Evolutionary conservation across 2,329 filamentous ascomycete species (phyloP), one percentile per base, ranked within the genome.

Genomic region (Fusarium oligoseptatum): DNA sequence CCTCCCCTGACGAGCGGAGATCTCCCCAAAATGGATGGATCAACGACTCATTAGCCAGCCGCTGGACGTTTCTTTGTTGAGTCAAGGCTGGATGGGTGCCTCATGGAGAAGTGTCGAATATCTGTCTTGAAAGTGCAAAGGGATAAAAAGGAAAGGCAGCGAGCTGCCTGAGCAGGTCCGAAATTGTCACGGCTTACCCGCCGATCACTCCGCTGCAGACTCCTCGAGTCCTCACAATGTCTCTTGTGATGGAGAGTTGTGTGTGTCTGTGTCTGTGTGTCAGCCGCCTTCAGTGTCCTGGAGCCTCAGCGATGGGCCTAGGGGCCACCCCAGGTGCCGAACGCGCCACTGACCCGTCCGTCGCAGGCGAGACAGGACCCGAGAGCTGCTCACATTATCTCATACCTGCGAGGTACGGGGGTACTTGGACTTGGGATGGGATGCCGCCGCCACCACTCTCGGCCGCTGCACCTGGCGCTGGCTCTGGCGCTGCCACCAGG

Each of bases 361-460:
- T 67, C 65, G 62, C 60, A 58, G 57, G 39, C 45, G 34, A 64
- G 36, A 52, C 20, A 45, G 34, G 60, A 74, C 64, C 71, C 68
- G 73, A 68, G 76, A 68, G 70, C 48, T 66, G 72, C 75, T 70
- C 76, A 50, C 76, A 77, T 77, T 76, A 71, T 71, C 74, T 77
- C 73, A 73, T 77, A 71, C 67, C 67, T 68, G 58, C 55, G 22
- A 32, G 65, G 56, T 76, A 77, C 75, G 76, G 17, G 34, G 27
- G 52, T 76, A 76, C 62, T 36, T 50, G n/a, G 37, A 76, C 62
- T 36, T 50, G n/a, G 34, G 57, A 61, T 22, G 60, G 34, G 57
- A 61, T 22, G 60, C 48, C 66, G 56, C 45, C 63, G 50, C 60
- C 60, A 27, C 37, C 17, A 50, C 45, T 50, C 45, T 50, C 45